Conservation (phyloP, 208 protist species). For the Trypanosoma cruzi region DNA sequence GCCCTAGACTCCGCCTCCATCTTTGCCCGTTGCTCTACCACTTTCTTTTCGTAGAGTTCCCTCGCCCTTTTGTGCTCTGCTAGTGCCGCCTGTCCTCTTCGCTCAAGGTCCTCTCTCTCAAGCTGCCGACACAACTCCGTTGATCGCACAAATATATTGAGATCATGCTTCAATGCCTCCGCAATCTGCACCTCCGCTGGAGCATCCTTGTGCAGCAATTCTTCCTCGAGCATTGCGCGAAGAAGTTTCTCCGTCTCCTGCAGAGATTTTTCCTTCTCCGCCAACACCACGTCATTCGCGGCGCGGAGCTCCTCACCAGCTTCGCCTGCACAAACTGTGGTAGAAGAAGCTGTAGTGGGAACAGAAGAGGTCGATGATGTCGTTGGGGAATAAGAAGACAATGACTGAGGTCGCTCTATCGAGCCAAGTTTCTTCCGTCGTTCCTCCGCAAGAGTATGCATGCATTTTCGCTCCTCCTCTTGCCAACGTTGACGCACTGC, state of each 20-base stretch:
- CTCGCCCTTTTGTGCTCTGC: slow-evolving; percentile 43
- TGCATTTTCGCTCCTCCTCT: slow-evolving; percentile 12
- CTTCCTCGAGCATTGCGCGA: slow-evolving; percentile 34
- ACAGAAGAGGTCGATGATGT: not conserved
- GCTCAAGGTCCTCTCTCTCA: slow-evolving; percentile 42
- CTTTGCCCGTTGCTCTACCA: slow-evolving; percentile 32
- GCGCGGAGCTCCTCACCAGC: not conserved
- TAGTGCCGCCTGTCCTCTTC: slow-evolving; percentile 49
- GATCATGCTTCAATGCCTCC: slow-evolving; percentile 52
- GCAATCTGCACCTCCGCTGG: slow-evolving; percentile 38
- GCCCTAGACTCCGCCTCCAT: slow-evolving; percentile 36
- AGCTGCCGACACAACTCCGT: slow-evolving; percentile 45
- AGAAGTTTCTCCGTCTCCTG: slow-evolving; percentile 48
- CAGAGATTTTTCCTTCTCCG: slow-evolving; percentile 23
- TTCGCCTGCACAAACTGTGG: not conserved
- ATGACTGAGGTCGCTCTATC: not conserved
- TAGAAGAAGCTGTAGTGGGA: not conserved
- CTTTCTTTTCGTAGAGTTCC: slow-evolving; percentile 44
- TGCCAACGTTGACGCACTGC: slow-evolving; percentile 14
- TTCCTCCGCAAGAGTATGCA: slow-evolving; percentile 19
- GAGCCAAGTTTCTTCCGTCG: slow-evolving; percentile 14
- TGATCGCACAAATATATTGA: slow-evolving; percentile 42
- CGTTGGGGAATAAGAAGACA: not conserved
- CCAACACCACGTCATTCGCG: slow-evolving; percentile 3
- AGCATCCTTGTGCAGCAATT: slow-evolving; percentile 22